Conservation (phyloP, 192 early-diverging fungal genomes). For the Coemansia sp. region DNA sequence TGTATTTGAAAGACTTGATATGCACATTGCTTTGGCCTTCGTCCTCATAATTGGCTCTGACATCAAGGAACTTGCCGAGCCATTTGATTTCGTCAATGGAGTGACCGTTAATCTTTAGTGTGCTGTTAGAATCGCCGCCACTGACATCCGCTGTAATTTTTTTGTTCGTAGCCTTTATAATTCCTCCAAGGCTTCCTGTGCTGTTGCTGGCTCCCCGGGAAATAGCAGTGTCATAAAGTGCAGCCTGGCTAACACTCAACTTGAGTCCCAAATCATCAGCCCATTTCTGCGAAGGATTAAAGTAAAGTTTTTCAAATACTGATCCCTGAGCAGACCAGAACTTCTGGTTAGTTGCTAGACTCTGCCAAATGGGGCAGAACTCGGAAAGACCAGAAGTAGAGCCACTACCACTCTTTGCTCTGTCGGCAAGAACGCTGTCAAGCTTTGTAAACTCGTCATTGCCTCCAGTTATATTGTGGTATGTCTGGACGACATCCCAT, state of each 20-base stretch:
- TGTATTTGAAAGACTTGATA: constrained; percentile 6
- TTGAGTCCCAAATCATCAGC: constrained; percentile 22
- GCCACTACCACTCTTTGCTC: constrained; percentile 3
- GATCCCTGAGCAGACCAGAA: background rate
- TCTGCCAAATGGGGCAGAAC: constrained; percentile 51
- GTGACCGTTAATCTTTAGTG: constrained; percentile 3
- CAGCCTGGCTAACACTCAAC: constrained; percentile 20
- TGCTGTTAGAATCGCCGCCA: constrained; percentile 8
- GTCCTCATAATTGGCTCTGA: constrained; percentile 11
- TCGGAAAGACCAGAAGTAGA: constrained; percentile 33
- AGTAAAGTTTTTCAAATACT: background rate
- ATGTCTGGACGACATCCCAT: constrained; percentile 29
- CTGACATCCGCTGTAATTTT: constrained; percentile 10
- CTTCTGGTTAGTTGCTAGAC: background rate
- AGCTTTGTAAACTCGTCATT: constrained; percentile 33
- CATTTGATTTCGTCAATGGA: constrained; percentile 22
- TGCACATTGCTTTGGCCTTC: background rate
- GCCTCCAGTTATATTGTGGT: constrained; percentile 15
- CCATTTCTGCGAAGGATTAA: background rate
- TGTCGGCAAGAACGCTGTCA: constrained; percentile 3
- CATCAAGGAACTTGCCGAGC: constrained; percentile 32
- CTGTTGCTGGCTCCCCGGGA: constrained; percentile 19
- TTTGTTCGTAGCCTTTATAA: constrained; percentile 15
- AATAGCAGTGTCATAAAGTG: constrained; percentile 50
- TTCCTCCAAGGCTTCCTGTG: constrained; percentile 15